phyloP scores from a whole-genome alignment of 73 alveolate species.

The Paramecium primaurelia region DNA sequence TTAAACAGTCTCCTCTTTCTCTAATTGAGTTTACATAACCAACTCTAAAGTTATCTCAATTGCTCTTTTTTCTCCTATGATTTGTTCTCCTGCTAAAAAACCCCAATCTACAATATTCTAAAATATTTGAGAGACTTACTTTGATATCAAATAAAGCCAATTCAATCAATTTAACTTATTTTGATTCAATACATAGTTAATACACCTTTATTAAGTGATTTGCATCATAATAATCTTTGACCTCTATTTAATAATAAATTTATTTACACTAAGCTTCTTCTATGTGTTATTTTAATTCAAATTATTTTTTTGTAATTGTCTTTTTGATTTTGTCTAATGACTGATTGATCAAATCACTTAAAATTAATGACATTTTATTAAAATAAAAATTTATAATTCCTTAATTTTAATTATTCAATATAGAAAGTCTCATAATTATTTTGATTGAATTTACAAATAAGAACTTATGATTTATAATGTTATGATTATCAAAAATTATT shows the following conservation, averaged over 20 bases:
- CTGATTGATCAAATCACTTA: slow-evolving; percentile 8
- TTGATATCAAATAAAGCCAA: slow-evolving; percentile 38
- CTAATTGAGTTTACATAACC: background rate
- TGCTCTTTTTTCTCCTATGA: background rate
- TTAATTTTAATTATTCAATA: background rate
- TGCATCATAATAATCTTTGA: background rate
- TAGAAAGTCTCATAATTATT: background rate
- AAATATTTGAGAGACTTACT: background rate
- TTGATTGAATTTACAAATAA: background rate
- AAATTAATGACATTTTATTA: background rate
- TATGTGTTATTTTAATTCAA: background rate
- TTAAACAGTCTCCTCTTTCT: slow-evolving; percentile 28
- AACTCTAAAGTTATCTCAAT: background rate
- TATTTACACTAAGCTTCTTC: background rate
- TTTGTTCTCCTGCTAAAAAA: background rate
- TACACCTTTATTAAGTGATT: slow-evolving; percentile 2
- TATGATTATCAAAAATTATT: background rate
- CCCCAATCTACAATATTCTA: background rate
- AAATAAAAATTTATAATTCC: background rate
- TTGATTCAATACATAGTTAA: background rate
- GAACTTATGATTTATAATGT: background rate
- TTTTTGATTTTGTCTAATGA: slow-evolving; percentile 1
- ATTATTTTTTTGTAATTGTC: background rate
- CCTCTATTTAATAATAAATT: background rate
- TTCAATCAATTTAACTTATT: background rate